Evolutionary conservation across 352 stramenopile species (phyloP), one percentile per base, ranked within the genome.

Genomic region (Stramenopiles sp.): DNA sequence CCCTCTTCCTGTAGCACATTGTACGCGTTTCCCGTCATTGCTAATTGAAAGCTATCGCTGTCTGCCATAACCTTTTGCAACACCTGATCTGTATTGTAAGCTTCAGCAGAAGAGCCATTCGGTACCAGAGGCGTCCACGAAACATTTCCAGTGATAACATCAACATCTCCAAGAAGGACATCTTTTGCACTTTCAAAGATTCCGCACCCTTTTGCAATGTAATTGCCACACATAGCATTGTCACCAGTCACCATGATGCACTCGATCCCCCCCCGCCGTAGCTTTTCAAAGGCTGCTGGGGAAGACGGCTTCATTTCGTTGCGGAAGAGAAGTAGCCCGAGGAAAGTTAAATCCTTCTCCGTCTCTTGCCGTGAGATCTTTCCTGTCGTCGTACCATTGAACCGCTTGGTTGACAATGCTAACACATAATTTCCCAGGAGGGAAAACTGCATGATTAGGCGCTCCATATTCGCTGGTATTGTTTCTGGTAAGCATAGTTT

Each of bases 271-370:
- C 89, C 91, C 76, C 86, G 81, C 74, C 89, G 89, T n/a, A 95
- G 83, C 33, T 87, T 87, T 74, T 85, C 4, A 38, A 96, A 90
- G 1, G 90, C 90, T 7, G 87, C 85, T 31, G 82, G 83, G 33
- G 90, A 92, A 79, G 95, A 89, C 23, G 89, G 84, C 79, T 93
- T 94, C 78, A 96, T 87, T 78, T 89, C 84, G 74, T 96, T 96
- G 79, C 89, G 87, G 86, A 95, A 96, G 78, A 91, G 90, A 43
- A 95, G 87, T 6, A 95, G 84, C 63, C 91, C 91, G 29, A 90
- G 73, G 73, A 95, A 87, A 7, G 80, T 85, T 20, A 95, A 82
- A 74, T 85, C 85, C 13, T 81, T 83, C 81, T 96, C 91, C 0
- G 94, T 85, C 1, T 88, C 84, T 63, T 92, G 87, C 31, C 91